These are phyloP conservation scores for Neltuma alba DNA, from an alignment of 306 rosid species.

Conservation along the genomic window DNA sequence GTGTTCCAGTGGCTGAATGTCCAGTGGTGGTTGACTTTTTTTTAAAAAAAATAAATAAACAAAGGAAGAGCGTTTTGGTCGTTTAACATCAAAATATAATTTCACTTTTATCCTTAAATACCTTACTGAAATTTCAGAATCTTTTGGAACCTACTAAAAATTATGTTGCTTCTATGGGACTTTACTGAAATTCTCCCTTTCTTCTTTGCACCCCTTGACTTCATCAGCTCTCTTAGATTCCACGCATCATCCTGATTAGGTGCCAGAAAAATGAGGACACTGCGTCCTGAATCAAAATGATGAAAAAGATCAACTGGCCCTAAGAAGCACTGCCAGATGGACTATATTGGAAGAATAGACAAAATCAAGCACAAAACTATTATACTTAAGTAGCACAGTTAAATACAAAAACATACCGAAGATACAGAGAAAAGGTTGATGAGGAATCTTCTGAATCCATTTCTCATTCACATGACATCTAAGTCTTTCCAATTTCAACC, in stretches of 20 bases:
- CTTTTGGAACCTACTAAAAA: no score
- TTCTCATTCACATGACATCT: background rate
- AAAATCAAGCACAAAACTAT: background rate
- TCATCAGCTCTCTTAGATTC: slow-evolving; percentile 67
- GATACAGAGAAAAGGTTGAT: background rate
- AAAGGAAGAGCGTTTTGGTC: no score
- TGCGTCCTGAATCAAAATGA: background rate
- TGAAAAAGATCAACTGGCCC: background rate
- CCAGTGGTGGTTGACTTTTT: no score
- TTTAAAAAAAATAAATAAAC: no score
- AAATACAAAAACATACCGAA: background rate
- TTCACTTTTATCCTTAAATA: no score
- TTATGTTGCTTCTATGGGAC: no score
- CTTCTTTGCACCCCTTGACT: slow-evolving; percentile 65
- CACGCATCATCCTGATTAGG: slow-evolving; percentile 64
- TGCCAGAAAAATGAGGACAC: background rate
- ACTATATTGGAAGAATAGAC: background rate
- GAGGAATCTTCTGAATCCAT: background rate
- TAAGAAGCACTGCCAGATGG: background rate
- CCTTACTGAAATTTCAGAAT: no score
- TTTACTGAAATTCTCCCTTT: no score
- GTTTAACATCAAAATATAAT: no score
- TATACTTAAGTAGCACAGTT: background rate
- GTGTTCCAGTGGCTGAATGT: no score
- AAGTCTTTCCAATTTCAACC: slow-evolving; percentile 42